These are phyloP conservation scores for Saccharomycopsis hybrid DNA, from an alignment of 1,139 yeast species.

Conservation along the genomic window DNA sequence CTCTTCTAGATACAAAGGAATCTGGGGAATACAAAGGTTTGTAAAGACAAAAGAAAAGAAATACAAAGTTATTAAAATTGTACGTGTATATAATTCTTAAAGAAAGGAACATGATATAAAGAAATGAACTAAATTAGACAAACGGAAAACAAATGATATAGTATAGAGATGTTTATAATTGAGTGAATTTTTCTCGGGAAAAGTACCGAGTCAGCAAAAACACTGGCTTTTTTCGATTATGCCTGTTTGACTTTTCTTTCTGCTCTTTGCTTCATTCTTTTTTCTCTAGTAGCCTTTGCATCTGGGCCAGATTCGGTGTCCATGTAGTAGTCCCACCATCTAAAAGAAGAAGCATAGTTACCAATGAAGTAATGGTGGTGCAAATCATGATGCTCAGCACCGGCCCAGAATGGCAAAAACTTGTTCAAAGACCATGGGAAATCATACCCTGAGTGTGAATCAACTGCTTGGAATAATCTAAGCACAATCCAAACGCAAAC, in stretches of 20 bases:
- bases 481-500: slow-evolving; percentile 69
- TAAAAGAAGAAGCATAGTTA: slow-evolving; percentile 76
- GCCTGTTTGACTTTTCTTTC: slow-evolving; percentile 1
- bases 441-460: slow-evolving; percentile 87
- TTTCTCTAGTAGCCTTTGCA: slow-evolving; percentile 28
- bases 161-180: no score
- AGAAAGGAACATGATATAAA: no score
- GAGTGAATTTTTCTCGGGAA: no score
- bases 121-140: no score
- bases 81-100: no score
- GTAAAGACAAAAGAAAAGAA: no score
- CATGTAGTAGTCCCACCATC: slow-evolving; percentile 74
- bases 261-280: slow-evolving; percentile 27
- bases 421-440: slow-evolving; percentile 87
- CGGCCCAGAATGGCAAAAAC: slow-evolving; percentile 85
- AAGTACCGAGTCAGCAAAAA: no score
- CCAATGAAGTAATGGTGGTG: slow-evolving; percentile 77
- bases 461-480: slow-evolving; percentile 81
- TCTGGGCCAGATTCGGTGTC: slow-evolving; percentile 56
- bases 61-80: no score
- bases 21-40: no score
- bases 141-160: no score
- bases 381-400: slow-evolving; percentile 89
- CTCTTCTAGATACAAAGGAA: no score
- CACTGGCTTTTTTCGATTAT: no score